Conservation (phyloP, 75 land plant species). For the Selaginella tamariscina region DNA sequence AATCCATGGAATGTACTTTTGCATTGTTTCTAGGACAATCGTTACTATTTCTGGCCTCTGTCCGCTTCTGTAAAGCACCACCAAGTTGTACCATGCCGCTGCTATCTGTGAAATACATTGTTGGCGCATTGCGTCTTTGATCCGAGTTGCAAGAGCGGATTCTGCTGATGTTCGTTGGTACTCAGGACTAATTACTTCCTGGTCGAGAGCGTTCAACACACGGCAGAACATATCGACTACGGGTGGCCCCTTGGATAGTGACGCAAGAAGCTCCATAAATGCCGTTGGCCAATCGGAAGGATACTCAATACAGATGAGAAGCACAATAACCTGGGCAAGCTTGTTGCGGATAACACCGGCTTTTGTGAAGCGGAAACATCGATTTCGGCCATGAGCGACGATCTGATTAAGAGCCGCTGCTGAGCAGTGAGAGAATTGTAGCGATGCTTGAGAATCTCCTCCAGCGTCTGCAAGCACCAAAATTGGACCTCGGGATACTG, state of each 20-base stretch:
- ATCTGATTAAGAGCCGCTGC: constrained; percentile 42
- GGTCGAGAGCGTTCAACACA: constrained; percentile 63
- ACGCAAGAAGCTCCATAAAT: constrained; percentile 52
- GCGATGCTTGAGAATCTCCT: constrained; percentile 43
- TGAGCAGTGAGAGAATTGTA: constrained; percentile 42
- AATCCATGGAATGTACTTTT: constrained; percentile 82
- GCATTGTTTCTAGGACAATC: constrained; percentile 51
- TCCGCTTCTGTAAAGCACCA: constrained; percentile 39
- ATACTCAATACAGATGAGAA: constrained; percentile 64
- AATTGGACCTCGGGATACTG: constrained; percentile 70
- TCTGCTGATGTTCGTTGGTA: constrained; percentile 55
- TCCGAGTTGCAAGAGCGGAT: constrained; percentile 35
- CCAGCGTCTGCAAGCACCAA: constrained; percentile 78
- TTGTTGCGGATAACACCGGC: constrained; percentile 80
- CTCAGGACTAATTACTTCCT: constrained; percentile 76
- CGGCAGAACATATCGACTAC: constrained; percentile 88
- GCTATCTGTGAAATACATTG: constrained; percentile 84
- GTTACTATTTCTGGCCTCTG: constrained; percentile 49
- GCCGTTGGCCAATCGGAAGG: constrained; percentile 68
- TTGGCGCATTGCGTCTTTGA: constrained; percentile 90
- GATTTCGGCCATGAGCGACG: constrained; percentile 45
- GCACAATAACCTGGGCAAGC: constrained; percentile 76
- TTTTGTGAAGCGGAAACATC: constrained; percentile 35
- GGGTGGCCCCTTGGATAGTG: constrained; percentile 38
- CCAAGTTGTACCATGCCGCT: constrained; percentile 69